A percentile compares a stretch with the other conserved stretches of the same genome.
Evolutionary conservation across 306 rosid species (phyloP).

Genomic region (Dryas drummondii): DNA sequence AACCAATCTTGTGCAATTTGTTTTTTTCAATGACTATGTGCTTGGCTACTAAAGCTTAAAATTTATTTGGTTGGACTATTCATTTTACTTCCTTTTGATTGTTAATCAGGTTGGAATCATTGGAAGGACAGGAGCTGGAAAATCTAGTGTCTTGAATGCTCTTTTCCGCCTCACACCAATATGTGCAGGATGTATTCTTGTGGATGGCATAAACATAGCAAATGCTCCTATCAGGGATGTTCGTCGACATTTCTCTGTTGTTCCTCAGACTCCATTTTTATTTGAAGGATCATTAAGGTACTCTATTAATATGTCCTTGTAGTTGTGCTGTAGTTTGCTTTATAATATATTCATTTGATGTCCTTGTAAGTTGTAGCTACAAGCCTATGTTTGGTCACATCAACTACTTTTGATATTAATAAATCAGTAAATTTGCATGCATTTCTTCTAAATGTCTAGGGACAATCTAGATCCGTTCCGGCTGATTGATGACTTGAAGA

Average conservation of each 20-base stretch:
- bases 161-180: slow-evolving; percentile 83
- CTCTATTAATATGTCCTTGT: background rate
- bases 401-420: too few relatives aligned
- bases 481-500: slow-evolving; percentile 54
- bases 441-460: slow-evolving; percentile 42
- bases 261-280: slow-evolving; percentile 92
- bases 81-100: slow-evolving; percentile 20
- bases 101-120: slow-evolving; percentile 76
- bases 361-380: background rate
- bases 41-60: background rate
- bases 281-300: slow-evolving; percentile 92
- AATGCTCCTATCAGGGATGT: slow-evolving; percentile 73
- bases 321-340: slow-evolving; percentile 14
- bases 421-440: background rate
- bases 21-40: background rate
- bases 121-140: slow-evolving; percentile 99
- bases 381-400: background rate
- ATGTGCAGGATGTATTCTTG: slow-evolving; percentile 61
- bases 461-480: slow-evolving; percentile 84
- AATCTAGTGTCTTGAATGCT: slow-evolving; percentile 90
- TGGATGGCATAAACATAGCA: slow-evolving; percentile 70
- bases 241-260: slow-evolving; percentile 81
- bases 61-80: slow-evolving; percentile 10
- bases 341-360: slow-evolving; percentile 7
- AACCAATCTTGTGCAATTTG: background rate